Percentiles rank a stretch among this genome's conserved stretches.
Conservation (phyloP, 208 protist species). For the Novymonas esmeraldas region DNA sequence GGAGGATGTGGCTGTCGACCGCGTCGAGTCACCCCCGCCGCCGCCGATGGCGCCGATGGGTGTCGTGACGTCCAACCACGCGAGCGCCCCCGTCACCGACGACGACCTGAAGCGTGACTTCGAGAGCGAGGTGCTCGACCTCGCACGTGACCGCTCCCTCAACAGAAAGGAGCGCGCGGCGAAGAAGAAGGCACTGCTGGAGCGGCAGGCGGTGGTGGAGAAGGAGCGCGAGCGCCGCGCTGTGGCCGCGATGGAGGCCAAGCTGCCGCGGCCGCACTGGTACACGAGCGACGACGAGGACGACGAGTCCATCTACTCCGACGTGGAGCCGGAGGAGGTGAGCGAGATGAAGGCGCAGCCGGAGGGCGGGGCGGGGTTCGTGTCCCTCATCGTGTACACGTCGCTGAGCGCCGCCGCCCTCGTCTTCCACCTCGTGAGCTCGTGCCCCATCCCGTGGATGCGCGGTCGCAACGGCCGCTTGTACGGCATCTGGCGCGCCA, state of each 20-base stretch:
- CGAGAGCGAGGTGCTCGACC: slow-evolving; percentile 27
- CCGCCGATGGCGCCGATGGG: background rate
- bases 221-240: slow-evolving; percentile 34
- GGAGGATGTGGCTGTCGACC: background rate
- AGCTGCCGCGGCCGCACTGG: slow-evolving; percentile 53
- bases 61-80: slow-evolving; percentile 1
- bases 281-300: slow-evolving; percentile 56
- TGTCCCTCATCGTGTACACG: slow-evolving; percentile 33
- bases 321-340: slow-evolving; percentile 27
- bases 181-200: slow-evolving; percentile 28
- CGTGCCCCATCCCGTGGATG: slow-evolving; percentile 53
- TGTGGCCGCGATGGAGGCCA: slow-evolving; percentile 35
- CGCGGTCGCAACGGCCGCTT: slow-evolving; percentile 25
- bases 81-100: slow-evolving; percentile 21
- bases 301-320: slow-evolving; percentile 13
- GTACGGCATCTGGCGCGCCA: slow-evolving; percentile 52
- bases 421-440: slow-evolving; percentile 44
- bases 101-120: slow-evolving; percentile 31
- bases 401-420: slow-evolving; percentile 32
- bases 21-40: background rate
- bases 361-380: slow-evolving; percentile 18
- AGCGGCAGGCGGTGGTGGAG: slow-evolving; percentile 24
- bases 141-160: slow-evolving; percentile 18
- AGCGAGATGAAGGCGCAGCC: slow-evolving; percentile 39
- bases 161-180: slow-evolving; percentile 21